These are phyloP conservation scores for Orbilia ellipsospora DNA, from an alignment of 2,329 filamentous ascomycete genomes.

Conservation along the genomic window DNA sequence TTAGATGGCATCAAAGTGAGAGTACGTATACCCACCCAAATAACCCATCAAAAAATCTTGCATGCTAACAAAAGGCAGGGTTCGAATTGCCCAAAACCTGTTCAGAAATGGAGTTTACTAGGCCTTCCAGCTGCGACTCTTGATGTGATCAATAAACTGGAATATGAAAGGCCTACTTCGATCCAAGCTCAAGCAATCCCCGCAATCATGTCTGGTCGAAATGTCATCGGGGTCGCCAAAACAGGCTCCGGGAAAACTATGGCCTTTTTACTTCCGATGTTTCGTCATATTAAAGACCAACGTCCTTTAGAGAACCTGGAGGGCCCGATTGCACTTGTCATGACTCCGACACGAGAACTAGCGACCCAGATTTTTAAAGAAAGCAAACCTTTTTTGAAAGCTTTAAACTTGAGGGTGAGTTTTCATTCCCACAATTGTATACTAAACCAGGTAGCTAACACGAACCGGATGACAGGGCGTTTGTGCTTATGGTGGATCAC, in stretches of 20 bases:
- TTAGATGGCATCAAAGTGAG: constrained; percentile 95
- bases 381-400: constrained; percentile 92
- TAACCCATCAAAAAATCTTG: no score
- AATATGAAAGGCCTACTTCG: constrained; percentile 87
- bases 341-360: constrained; percentile 94
- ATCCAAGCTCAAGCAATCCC: constrained; percentile 97
- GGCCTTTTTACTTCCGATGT: constrained; percentile 95
- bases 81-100: constrained; percentile 88
- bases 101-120: constrained; percentile 96
- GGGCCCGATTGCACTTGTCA: constrained; percentile 86
- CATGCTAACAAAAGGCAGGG: constrained; percentile 64
- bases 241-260: constrained; percentile 98
- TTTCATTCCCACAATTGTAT: neutral
- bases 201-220: constrained; percentile 92
- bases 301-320: constrained; percentile 75
- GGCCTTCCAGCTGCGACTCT: constrained; percentile 83
- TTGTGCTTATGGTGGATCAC: constrained; percentile 92
- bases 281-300: constrained; percentile 96
- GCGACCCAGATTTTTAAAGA: constrained; percentile 94
- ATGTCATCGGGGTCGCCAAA: constrained; percentile 96
- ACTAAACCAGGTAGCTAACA: constrained; percentile 82
- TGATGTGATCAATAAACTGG: constrained; percentile 82
- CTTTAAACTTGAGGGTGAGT: constrained; percentile 75
- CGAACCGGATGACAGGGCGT: constrained; percentile 83
- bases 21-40: constrained; percentile 34